These are phyloP conservation scores for Saksenaea oblongispora DNA, from an alignment of 371 early-diverging fungal species.

Conservation along the genomic window DNA sequence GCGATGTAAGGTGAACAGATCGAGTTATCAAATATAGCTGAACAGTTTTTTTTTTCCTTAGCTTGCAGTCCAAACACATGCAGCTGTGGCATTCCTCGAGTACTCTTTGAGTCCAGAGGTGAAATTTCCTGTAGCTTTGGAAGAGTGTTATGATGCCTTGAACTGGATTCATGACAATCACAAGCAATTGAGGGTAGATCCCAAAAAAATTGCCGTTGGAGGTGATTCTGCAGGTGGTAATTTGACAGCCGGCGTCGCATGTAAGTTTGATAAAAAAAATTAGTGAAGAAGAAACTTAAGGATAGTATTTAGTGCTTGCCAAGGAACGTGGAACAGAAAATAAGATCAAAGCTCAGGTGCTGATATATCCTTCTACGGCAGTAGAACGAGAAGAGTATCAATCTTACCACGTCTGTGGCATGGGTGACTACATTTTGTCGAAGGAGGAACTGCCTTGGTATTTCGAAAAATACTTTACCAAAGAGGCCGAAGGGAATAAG, in stretches of 20 bases:
- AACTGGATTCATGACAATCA: conserved; percentile 26
- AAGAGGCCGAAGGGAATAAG: not conserved
- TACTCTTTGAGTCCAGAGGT: conserved; percentile 30
- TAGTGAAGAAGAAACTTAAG: not conserved
- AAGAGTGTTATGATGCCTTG: conserved; percentile 34
- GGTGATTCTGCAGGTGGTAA: conserved; percentile 44
- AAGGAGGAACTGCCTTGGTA: not conserved
- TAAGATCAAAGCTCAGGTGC: conserved; percentile 13
- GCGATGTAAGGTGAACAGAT: conserved; percentile 7
- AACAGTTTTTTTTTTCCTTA: not conserved
- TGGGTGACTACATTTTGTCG: conserved; percentile 9
- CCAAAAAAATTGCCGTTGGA: conserved; percentile 21
- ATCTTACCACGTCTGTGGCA: conserved; percentile 10
- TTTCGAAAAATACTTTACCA: conserved; percentile 1
- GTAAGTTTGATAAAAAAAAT: conserved; percentile 9
- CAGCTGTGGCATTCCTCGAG: conserved; percentile 24
- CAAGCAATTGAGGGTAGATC: conserved; percentile 18
- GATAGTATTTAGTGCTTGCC: conserved; percentile 8
- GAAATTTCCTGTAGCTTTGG: conserved; percentile 29
- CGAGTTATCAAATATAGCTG: not conserved
- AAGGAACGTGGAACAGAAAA: conserved; percentile 11
- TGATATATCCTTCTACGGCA: conserved; percentile 11
- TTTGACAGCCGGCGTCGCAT: conserved; percentile 19
- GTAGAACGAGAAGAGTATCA: not conserved
- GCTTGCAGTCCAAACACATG: conserved; percentile 10